These are phyloP conservation scores for Debaryomyces robertsiae DNA, from an alignment of 1,139 yeast species.

Conservation along the genomic window DNA sequence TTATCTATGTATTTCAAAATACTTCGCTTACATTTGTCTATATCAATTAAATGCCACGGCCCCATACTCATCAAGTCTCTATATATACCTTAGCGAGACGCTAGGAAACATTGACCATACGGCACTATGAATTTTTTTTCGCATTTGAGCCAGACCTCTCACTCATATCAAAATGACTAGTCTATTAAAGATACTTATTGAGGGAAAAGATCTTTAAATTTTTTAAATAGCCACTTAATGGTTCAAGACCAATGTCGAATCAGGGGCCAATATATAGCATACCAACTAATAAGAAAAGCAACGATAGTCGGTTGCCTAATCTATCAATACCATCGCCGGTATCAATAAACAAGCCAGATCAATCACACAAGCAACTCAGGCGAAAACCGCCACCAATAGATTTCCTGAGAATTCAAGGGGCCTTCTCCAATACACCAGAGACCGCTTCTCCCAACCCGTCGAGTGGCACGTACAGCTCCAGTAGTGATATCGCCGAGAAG, in stretches of 20 bases:
- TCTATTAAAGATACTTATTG: background rate
- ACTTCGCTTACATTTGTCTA: no score
- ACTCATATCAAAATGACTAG: background rate
- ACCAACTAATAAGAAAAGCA: constrained; percentile 26
- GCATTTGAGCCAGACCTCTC: no score
- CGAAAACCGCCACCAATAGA: constrained; percentile 51
- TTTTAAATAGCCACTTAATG: constrained; percentile 1
- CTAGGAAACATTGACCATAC: no score
- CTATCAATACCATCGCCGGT: constrained; percentile 30
- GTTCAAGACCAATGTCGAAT: constrained; percentile 22
- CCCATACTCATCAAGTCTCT: no score
- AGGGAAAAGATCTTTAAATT: background rate
- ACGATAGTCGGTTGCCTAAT: constrained; percentile 24
- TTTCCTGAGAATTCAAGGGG: constrained; percentile 38
- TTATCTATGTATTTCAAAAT: no score
- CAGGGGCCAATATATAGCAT: constrained; percentile 33
- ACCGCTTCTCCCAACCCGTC: constrained; percentile 10
- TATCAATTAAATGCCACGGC: no score
- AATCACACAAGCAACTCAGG: constrained; percentile 24
- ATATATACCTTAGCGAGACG: no score
- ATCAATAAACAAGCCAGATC: constrained; percentile 14
- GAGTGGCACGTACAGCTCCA: constrained; percentile 3
- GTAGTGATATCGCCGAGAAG: constrained; percentile 2
- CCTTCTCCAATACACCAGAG: constrained; percentile 23
- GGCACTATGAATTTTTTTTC: no score